Conservation (phyloP, 352 stramenopile genomes). For the Globisporangium rhizosaccharum region DNA sequence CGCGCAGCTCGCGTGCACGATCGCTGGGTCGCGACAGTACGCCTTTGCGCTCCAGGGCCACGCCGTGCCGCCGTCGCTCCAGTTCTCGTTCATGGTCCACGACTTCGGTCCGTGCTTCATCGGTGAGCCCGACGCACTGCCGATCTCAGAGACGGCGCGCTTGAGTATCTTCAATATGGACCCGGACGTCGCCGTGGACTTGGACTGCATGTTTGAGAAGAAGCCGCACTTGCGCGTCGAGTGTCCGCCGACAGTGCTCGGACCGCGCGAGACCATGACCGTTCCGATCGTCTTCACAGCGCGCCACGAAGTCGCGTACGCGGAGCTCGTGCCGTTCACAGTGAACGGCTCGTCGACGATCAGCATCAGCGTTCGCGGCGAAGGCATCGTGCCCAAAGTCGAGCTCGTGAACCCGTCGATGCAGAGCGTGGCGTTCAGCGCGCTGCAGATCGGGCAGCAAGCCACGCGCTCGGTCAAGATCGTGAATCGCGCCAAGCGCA, state of each 20-base stretch:
- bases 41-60: constrained; percentile 61
- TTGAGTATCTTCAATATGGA: constrained; percentile 89
- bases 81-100: constrained; percentile 87
- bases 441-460: constrained; percentile 78
- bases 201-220: constrained; percentile 90
- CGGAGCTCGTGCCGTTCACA: constrained; percentile 87
- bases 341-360: constrained; percentile 87
- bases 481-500: constrained; percentile 82
- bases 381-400: constrained; percentile 73
- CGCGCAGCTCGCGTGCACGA: constrained; percentile 63
- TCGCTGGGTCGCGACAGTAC: constrained; percentile 87
- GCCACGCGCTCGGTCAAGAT: constrained; percentile 68
- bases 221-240: constrained; percentile 82
- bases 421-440: constrained; percentile 76
- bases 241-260: constrained; percentile 76
- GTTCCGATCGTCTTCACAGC: constrained; percentile 88
- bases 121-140: constrained; percentile 57
- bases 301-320: constrained; percentile 72
- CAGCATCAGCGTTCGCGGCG: constrained; percentile 62
- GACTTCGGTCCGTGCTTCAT: constrained; percentile 93
- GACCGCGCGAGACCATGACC: constrained; percentile 65
- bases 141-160: constrained; percentile 42
- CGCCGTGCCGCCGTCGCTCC: constrained; percentile 77
- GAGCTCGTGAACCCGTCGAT: constrained; percentile 88
- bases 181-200: constrained; percentile 58